Evolutionary conservation across 305 asterid genomes (phyloP).

Genomic region (Solanum hybrid): DNA sequence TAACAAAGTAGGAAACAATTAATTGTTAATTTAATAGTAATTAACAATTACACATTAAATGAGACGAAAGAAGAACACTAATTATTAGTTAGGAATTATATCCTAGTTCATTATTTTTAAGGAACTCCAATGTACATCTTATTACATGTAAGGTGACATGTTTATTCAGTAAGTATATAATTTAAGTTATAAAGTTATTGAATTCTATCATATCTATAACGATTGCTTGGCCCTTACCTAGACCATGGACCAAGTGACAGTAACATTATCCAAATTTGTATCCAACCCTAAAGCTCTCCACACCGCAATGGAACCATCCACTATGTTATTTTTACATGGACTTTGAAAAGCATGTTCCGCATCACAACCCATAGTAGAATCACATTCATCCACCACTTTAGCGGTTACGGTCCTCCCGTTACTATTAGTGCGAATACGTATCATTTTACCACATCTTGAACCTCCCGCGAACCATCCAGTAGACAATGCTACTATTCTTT

Average conservation of each 20-base stretch:
- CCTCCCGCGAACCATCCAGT: not conserved
- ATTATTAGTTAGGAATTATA: not conserved
- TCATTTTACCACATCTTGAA: not conserved
- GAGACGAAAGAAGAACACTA: not conserved
- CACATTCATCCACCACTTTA: slow-evolving; percentile 51
- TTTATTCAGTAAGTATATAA: not conserved
- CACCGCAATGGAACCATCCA: not conserved
- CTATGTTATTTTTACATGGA: slow-evolving; percentile 10
- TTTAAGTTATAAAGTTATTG: not conserved
- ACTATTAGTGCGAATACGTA: not conserved
- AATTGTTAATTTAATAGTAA: no score
- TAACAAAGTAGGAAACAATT: no score
- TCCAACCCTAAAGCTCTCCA: not conserved
- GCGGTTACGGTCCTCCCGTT: slow-evolving; percentile 28
- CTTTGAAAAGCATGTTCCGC: slow-evolving; percentile 20
- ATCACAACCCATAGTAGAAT: slow-evolving; percentile 32
- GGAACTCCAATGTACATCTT: not conserved
- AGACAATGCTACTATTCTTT: not conserved
- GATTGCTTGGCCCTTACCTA: not conserved
- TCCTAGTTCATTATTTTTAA: not conserved
- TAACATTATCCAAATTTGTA: not conserved
- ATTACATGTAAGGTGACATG: not conserved
- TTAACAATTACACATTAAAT: no score
- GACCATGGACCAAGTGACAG: not conserved
- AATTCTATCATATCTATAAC: not conserved